A percentile compares a stretch with the other conserved stretches of the same genome.
Conservation (phyloP, 169 alveolate genomes). For the Babesia divergens region DNA sequence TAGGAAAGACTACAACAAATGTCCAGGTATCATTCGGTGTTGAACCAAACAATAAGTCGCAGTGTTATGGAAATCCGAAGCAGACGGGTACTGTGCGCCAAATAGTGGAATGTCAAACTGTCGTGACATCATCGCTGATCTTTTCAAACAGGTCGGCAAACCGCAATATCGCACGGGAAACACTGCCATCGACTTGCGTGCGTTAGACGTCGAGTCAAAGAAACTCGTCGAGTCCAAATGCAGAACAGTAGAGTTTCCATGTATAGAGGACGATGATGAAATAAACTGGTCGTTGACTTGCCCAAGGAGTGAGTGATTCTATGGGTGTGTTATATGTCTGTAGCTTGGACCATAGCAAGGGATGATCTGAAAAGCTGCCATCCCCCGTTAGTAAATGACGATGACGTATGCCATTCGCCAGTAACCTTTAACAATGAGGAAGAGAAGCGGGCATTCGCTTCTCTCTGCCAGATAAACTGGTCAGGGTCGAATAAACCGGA, state of each 20-base stretch:
- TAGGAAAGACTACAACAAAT: conserved; percentile 25
- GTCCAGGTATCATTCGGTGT: conserved; percentile 21
- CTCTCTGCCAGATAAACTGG: conserved; percentile 51
- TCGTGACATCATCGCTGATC: not conserved
- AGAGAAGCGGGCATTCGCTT: conserved; percentile 55
- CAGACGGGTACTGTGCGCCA: conserved; percentile 31
- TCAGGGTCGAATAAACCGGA: not conserved
- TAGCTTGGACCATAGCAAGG: conserved; percentile 16
- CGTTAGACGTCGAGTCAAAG: conserved; percentile 23
- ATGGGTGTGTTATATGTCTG: not conserved
- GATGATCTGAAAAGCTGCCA: conserved; percentile 22
- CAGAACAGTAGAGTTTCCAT: conserved; percentile 42
- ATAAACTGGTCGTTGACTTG: conserved; percentile 47
- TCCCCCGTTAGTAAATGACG: conserved; percentile 34
- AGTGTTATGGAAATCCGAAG: conserved; percentile 47
- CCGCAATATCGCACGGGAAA: not conserved
- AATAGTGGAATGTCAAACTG: conserved; percentile 23
- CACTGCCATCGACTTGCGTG: conserved; percentile 7
- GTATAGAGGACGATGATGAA: conserved; percentile 27
- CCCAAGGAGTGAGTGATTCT: conserved; percentile 23
- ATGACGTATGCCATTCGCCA: conserved; percentile 34
- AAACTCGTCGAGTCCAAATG: conserved; percentile 53
- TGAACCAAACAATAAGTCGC: not conserved
- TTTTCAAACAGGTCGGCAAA: conserved; percentile 4
- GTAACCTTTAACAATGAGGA: conserved; percentile 31